Conservation (phyloP, 2,329 filamentous ascomycete species). For the Trichoderma afroharzianum region DNA sequence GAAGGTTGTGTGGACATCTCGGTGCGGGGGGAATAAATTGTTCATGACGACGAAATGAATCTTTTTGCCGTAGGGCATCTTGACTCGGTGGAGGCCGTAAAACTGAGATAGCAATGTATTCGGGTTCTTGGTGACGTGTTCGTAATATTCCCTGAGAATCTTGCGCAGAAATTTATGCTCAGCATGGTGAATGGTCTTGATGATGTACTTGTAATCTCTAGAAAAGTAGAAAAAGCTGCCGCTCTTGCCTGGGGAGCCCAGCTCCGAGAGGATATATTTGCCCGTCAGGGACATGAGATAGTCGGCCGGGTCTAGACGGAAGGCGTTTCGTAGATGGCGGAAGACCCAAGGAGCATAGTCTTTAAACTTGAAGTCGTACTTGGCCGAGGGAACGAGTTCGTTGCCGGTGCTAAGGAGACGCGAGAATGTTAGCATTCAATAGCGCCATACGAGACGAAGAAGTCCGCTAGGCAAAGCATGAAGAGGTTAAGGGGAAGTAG, state of each 20-base stretch:
- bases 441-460: background rate
- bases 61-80: conserved; percentile 96
- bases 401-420: conserved; percentile 71
- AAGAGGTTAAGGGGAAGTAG: background rate
- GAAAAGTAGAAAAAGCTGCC: conserved; percentile 99
- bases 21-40: conserved; percentile 94
- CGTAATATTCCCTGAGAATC: conserved; percentile 87
- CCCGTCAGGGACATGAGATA: conserved; percentile 97
- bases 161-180: conserved; percentile 86
- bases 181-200: conserved; percentile 97
- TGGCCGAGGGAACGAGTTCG: conserved; percentile 93
- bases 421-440: background rate
- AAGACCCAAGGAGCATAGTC: conserved; percentile 99
- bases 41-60: conserved; percentile 99
- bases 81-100: conserved; percentile 93
- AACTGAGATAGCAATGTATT: conserved; percentile 98
- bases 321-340: conserved; percentile 80
- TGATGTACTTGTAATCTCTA: conserved; percentile 99
- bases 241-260: conserved; percentile 95
- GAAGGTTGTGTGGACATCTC: conserved; percentile 95
- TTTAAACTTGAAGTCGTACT: conserved; percentile 99
- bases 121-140: conserved; percentile 87
- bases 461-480: background rate
- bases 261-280: conserved; percentile 96
- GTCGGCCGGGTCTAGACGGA: conserved; percentile 91